Base-by-base conservation (phyloP, 495 filamentous ascomycete genomes). In the Jackrogersella minutella region DNA sequence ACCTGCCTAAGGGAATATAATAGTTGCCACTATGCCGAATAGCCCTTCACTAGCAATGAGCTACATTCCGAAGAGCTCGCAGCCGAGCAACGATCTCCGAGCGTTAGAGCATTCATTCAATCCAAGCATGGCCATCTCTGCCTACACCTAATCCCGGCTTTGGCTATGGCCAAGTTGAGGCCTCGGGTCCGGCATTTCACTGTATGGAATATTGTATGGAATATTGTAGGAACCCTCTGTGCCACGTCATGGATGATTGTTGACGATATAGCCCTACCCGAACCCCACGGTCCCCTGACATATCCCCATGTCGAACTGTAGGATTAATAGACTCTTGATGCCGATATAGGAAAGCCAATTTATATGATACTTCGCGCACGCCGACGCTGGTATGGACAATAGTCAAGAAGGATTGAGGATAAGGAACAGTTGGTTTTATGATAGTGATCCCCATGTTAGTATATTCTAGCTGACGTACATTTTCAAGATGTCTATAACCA, bases 321-420 rank as follows among this genome's bases (percentile, higher is more conserved):
- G 31, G 17, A 16, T 3, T 36, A 36, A 13, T 28, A 17, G 52
- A 31, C n/a, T 39, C 4, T 21, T 11, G 7, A 30, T 28, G 11
- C 21, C 22, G 1, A 13, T 1, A 41, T 1, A 19, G 13, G 11
- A 17, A 53, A 22, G 13, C 17, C 24, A 14, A 44, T 22, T 13
- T 53, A 44, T 33, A 5, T 22, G 36, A 61, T 11, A 24, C 24
- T 28, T 14, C 11, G 11, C 10, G 1, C 5, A 31, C 30, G 16
- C 10, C 19, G 40, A 5, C 16, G 13, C 14, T n/a, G 13, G 39
- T 21, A 44, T 44, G 19, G 50, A 41, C 24, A 17, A 41, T 2
- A 17, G 39, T 11, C 11, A 58, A 53, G 63, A 39, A 60, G 63
- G 63, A 61, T 60, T 49, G 19, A 21, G 10, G 4, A 28, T 41